phyloP scores from a whole-genome alignment of 2,329 filamentous ascomycete species.

The Trichoderma polysporum region DNA sequence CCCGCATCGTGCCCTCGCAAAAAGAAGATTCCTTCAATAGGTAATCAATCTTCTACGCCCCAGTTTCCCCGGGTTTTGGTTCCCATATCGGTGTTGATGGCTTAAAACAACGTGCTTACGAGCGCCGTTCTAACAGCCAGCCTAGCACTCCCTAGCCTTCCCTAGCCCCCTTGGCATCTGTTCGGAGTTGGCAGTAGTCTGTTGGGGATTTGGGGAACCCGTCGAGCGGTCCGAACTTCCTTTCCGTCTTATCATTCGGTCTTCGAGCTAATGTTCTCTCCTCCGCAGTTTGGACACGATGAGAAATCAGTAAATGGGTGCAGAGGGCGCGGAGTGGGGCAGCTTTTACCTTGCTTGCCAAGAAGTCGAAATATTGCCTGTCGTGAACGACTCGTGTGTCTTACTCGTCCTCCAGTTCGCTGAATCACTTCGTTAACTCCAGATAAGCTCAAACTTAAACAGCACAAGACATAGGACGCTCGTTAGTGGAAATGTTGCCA shows the following conservation, averaged over 20 bases:
- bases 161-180: background rate
- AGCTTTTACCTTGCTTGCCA: background rate
- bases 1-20: background rate
- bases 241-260: background rate
- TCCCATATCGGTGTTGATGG: background rate
- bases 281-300: background rate
- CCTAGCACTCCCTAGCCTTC: background rate
- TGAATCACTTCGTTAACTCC: background rate
- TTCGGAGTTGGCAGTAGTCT: background rate
- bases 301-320: background rate
- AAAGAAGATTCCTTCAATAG: background rate
- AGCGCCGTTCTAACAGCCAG: background rate
- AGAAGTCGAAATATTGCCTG: background rate
- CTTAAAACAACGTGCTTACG: slow-evolving; percentile 3
- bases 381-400: background rate
- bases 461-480: background rate
- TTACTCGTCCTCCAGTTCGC: background rate
- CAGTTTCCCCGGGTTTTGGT: slow-evolving; percentile 10
- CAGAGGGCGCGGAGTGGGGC: background rate
- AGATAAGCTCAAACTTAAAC: background rate
- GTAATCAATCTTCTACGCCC: background rate
- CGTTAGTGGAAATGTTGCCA: background rate
- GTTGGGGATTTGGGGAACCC: background rate
- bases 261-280: background rate
- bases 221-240: background rate